Conservation (phyloP, 176 grass and related monocot genomes). For the Phoenix dactylifera region DNA sequence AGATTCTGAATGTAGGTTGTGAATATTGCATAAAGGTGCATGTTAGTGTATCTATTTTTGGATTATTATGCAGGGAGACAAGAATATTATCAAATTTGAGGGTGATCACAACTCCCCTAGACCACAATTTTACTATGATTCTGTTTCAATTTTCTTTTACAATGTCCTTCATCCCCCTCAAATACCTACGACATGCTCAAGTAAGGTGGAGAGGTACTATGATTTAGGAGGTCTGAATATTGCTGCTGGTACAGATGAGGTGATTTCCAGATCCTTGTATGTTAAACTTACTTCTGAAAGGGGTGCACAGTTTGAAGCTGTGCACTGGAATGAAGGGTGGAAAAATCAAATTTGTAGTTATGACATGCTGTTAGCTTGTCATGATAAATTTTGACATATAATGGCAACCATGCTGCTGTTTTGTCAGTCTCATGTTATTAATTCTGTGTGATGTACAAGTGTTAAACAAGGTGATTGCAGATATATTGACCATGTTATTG, state of each 20-base stretch:
- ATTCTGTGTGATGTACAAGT: no score
- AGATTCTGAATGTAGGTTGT: no score
- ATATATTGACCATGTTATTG: slow-evolving; percentile 15
- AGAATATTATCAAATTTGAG: slow-evolving; percentile 96
- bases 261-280: slow-evolving; percentile 25
- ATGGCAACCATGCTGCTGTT: no score
- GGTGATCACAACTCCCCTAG: slow-evolving; percentile 93
- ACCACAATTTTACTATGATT: slow-evolving; percentile 97
- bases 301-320: no score
- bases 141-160: slow-evolving; percentile 99
- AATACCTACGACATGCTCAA: slow-evolving; percentile 55
- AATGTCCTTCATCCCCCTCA: slow-evolving; percentile 82
- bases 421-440: no score
- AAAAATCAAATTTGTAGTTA: no score
- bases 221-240: slow-evolving; percentile 61
- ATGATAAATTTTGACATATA: no score
- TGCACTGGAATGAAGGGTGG: no score
- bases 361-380: no score
- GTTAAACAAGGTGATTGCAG: no score
- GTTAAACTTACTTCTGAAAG: background rate
- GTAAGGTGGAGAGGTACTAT: slow-evolving; percentile 78
- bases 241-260: slow-evolving; percentile 66
- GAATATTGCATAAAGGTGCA: no score
- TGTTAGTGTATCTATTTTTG: background rate
- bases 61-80: slow-evolving; percentile 62